These are phyloP conservation scores for Backusella luteola DNA, from an alignment of 192 early-diverging fungal species.

Conservation along the genomic window DNA sequence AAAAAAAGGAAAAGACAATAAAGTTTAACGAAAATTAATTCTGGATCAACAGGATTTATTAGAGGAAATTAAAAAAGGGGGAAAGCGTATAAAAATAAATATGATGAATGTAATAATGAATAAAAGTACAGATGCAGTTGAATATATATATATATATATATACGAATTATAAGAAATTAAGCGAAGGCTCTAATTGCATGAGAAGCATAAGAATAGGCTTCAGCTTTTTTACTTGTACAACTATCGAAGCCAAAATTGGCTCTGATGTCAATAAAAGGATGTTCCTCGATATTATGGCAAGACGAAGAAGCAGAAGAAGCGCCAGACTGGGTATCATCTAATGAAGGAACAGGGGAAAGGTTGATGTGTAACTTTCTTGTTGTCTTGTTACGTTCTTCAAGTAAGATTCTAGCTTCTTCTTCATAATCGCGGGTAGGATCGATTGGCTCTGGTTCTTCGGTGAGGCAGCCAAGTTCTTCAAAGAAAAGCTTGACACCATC, in stretches of 20 bases:
- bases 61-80: neutral
- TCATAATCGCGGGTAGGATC: constrained; percentile 34
- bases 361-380: constrained; percentile 5
- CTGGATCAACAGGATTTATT: neutral
- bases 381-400: constrained; percentile 13
- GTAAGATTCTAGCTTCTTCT: constrained; percentile 14
- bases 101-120: neutral
- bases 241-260: neutral
- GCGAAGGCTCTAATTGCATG: neutral
- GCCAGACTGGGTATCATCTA: neutral
- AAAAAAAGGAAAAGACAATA: neutral
- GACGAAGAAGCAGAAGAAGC: neutral
- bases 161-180: neutral
- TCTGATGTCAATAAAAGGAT: constrained; percentile 6
- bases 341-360: neutral
- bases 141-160: neutral
- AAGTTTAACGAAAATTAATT: neutral
- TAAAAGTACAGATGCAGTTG: neutral
- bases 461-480: constrained; percentile 29
- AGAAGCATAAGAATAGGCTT: neutral
- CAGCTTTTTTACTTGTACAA: neutral
- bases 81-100: neutral
- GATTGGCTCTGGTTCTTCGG: constrained; percentile 34
- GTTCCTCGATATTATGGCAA: neutral
- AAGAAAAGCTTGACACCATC: constrained; percentile 23